These are phyloP conservation scores for Dendryphion nanum DNA, from an alignment of 2,329 filamentous ascomycete species.

Conservation along the genomic window DNA sequence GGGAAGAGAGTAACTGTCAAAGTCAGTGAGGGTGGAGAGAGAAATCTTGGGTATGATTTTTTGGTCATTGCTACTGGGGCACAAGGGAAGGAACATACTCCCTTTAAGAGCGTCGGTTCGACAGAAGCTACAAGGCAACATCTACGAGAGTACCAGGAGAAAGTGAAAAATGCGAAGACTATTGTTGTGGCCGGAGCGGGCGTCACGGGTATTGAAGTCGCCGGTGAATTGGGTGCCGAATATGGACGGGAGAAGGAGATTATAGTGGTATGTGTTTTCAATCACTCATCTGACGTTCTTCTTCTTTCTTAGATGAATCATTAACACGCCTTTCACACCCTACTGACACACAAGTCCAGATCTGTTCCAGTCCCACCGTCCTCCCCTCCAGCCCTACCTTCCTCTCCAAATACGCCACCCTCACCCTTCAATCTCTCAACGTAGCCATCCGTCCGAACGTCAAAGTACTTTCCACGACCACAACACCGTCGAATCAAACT, in stretches of 20 bases:
- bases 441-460: too few species aligned
- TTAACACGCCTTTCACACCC: too few species aligned
- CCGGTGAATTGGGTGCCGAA: conserved; percentile 52
- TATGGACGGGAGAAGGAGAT: conserved; percentile 46
- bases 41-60: conserved; percentile 50
- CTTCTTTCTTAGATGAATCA: too few species aligned
- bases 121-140: conserved; percentile 44
- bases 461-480: too few species aligned
- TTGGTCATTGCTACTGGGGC: conserved; percentile 58
- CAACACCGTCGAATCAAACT: too few species aligned
- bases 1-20: conserved; percentile 2
- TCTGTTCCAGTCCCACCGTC: too few species aligned
- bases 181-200: conserved; percentile 56
- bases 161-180: conserved; percentile 45
- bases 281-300: too few species aligned
- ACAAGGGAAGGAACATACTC: conserved; percentile 40
- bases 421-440: too few species aligned
- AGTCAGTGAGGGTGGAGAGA: conserved; percentile 7
- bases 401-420: too few species aligned
- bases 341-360: too few species aligned
- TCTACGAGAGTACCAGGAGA: conserved; percentile 37
- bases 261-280: conserved; percentile 38
- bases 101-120: conserved; percentile 51
- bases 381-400: too few species aligned
- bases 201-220: conserved; percentile 51